Evolutionary conservation across 1,284 basidiomycete species (phyloP), one percentile per base, ranked within the genome.

Genomic region (Boletus semigastroideus): DNA sequence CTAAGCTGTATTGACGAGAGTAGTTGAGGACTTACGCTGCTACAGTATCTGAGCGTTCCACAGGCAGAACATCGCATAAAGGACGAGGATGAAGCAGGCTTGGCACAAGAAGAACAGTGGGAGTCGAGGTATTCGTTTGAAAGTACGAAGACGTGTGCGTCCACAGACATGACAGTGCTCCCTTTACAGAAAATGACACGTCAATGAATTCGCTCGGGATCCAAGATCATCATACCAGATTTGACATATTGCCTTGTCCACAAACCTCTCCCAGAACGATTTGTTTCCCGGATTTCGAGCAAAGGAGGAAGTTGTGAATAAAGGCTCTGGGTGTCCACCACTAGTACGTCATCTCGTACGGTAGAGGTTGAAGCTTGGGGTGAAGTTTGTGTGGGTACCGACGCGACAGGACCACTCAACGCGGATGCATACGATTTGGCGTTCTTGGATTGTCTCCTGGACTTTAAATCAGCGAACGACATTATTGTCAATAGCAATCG

Each of bases 1-100:
- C 48, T 34, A 17, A 48, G 30, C 28, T 42, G 36, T 5, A 9
- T 40, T 39, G 20, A 2, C 14, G 12, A 3, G 13, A 41, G 28
- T 16, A 8, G 11, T 31, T 11, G 8, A 46, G 17, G 5, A 61
- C 68, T 52, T 58, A 92, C 92, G 10, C 74, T 59, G 45, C 83
- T 78, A 66, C 93, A 95, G 64, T 96, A 95, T 61, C 79, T 77
- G 3, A 90, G 63, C 0, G 73, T 71, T 43, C 78, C 80, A 64
- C 93, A 96, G 17, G 74, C 74, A 0, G 85, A 82, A 68, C 93
- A 95, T 44, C 87, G 75, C 61, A 80, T 84, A 53, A 88, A 62
- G 1, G 72, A 70, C 10, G 67, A 48, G 1, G 59, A 39, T 1
- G 67, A 58, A 14, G 74, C 60, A 2, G 72, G 63, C 1, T 69